Evolutionary conservation across 495 filamentous ascomycete species (phyloP), one percentile per base, ranked within the genome.

Genomic region (Elasticomyces elasticus): DNA sequence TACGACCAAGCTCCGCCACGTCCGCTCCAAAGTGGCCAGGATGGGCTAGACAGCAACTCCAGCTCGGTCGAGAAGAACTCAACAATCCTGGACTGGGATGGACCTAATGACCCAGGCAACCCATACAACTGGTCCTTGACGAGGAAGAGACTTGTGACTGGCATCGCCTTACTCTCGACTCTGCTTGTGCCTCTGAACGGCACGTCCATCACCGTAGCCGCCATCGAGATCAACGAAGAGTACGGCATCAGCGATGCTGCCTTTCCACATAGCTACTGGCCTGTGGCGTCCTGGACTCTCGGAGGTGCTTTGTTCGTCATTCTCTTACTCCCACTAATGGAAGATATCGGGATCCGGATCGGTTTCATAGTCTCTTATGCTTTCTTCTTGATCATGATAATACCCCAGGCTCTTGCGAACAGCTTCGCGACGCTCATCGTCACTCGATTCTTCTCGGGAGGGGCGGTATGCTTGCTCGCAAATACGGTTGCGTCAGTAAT

Each of bases 231-330:
- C 42, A 61, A 54, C 28, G 1, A 62, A 28, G 43, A 66, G 49
- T 54, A 64, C 58, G 43, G 61, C 41, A 66, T 78, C 46, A 68
- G 64, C 28, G 75, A 80, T 48, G 66, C 69, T 6, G 52, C 51
- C 2, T 78, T 79, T 49, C 73, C 76, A 9, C 64, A 78, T 52
- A 74, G 72, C 0, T 78, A 73, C 64, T 81, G 76, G 76, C 64
- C 71, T 1, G 68, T 77, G 4, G 66, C 72, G 1, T 68, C 70
- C 11, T 81, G 78, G 78, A 69, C 65, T 13, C 28, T 74, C 0
- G 77, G 78, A 0, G 77, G 72, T 1, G 74, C 67, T 20, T 52
- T 70, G 20, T 70, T 67, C 17, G 73, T 76, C 0, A 54, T 79
- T 19, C 35, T 78, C 24, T 62, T 72, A 19, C 61, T 81, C 5